Conservation (phyloP, 2,329 filamentous ascomycete genomes). For the Trichoderma aggressivum region DNA sequence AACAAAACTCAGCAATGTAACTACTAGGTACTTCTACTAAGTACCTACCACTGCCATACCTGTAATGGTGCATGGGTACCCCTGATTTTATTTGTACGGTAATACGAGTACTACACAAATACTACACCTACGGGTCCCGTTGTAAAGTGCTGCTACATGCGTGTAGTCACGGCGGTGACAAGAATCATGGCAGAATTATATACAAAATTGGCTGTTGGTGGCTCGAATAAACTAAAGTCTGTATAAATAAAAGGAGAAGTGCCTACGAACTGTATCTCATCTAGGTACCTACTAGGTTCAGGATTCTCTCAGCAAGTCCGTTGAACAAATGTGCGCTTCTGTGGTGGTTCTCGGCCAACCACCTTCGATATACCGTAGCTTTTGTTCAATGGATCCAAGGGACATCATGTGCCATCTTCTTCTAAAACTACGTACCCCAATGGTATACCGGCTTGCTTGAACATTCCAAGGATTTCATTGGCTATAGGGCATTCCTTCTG, state of each 20-base stretch:
- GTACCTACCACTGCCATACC: not conserved
- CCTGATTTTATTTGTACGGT: not conserved
- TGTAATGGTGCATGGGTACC: not conserved
- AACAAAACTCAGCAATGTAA: too few relatives aligned
- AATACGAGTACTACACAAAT: not conserved
- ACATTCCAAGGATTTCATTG: too few relatives aligned
- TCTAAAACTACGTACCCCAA: too few relatives aligned
- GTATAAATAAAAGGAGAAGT: not conserved
- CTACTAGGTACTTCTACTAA: too few relatives aligned
- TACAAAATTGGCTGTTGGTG: not conserved
- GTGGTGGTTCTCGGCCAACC: too few relatives aligned
- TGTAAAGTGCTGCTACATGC: not conserved
- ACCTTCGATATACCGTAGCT: too few relatives aligned
- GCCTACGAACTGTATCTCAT: not conserved
- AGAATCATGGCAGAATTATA: not conserved
- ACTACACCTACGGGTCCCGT: not conserved
- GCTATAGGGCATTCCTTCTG: too few relatives aligned
- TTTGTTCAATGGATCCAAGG: too few relatives aligned
- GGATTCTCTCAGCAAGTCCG: not conserved
- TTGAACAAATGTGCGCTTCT: not conserved
- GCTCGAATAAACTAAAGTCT: not conserved
- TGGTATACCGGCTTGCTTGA: too few relatives aligned
- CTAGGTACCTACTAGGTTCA: not conserved
- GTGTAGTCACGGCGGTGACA: too few relatives aligned
- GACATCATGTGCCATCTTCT: too few relatives aligned